Base-by-base conservation (phyloP, 306 rosid genomes). In the Luffa acutangula region DNA sequence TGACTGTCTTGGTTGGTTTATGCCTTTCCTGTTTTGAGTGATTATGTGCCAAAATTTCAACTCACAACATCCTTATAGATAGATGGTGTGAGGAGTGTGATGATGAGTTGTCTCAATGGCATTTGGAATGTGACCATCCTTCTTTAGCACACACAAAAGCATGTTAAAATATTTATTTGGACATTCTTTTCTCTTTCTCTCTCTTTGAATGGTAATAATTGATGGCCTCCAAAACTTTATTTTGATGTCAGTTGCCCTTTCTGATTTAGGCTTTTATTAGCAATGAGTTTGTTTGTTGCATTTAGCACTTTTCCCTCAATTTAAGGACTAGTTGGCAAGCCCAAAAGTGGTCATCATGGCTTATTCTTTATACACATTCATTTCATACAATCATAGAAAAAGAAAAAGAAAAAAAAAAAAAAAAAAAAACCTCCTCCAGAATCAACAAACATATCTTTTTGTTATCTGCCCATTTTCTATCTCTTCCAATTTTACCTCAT, bases 211-310 rank as follows among this genome's bases (percentile, higher is more conserved):
- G 56, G 42, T 33, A 48, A 73, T 73, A 49, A 72, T 49, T 73
- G 60, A 51, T 33, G 15, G 78, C 43, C 78, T 48, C 60, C 78
- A 51, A 51, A 48, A 49, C 78, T 73, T 73, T 73, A 21, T 73
- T 73, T 48, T 73, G 60, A 73, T 73, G 62, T 73, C 56, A 73
- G 78, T 15, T 73, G 18, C 78, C 45, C 78, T 73, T 73, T 73
- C 78, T 33, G 78, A 48, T 73, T 72, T 31, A 48, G 78, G 60
- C 60, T 73, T 73, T 73, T 48, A 33, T 48, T 73, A 13, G 60
- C 60, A 73, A 73, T 73, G 58, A 73, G 60, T 49, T 73, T 73
- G 78, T 73, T 73, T 36, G 58, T 73, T 73, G 62, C 78, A 73
- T 7, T 73, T 48, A 34, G 45, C 78, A 73, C 78, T 49, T 73